Evolutionary conservation across 257 asterid genomes (phyloP).

Genomic region (Leptodermis oblonga): DNA sequence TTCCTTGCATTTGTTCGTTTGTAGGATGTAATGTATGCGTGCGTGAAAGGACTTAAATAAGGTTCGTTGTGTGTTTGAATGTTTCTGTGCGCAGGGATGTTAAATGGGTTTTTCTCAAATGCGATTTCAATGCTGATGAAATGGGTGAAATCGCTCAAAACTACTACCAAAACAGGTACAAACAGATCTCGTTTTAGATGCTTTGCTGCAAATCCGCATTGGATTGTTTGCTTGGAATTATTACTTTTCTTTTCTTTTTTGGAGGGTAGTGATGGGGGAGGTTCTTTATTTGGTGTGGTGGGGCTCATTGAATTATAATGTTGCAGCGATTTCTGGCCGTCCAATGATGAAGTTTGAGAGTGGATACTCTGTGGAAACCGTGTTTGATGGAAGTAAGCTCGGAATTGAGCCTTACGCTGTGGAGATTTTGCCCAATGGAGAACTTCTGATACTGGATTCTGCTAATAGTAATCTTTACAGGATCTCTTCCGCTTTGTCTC

Average conservation of each 20-base stretch:
- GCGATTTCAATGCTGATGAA: constrained; percentile 68
- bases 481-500: constrained; percentile 76
- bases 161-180: constrained; percentile 71
- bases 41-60: neutral
- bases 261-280: neutral
- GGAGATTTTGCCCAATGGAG: constrained; percentile 72
- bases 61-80: neutral
- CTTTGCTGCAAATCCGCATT: constrained; percentile 12
- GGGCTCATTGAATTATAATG: constrained; percentile 14
- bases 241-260: neutral
- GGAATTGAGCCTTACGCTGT: constrained; percentile 85
- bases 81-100: constrained; percentile 43
- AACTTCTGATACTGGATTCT: constrained; percentile 80
- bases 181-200: constrained; percentile 27
- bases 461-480: constrained; percentile 82
- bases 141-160: constrained; percentile 66
- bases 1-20: constrained; percentile 26
- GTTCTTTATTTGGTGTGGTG: neutral
- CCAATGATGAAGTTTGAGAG: constrained; percentile 93
- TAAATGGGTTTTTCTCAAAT: constrained; percentile 73
- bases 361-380: constrained; percentile 88
- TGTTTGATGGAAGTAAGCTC: constrained; percentile 94
- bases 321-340: constrained; percentile 67
- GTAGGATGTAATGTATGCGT: neutral
- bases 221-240: constrained; percentile 10